phyloP scores from a whole-genome alignment of 345 rosid species.

The Rhizophora mangle region DNA sequence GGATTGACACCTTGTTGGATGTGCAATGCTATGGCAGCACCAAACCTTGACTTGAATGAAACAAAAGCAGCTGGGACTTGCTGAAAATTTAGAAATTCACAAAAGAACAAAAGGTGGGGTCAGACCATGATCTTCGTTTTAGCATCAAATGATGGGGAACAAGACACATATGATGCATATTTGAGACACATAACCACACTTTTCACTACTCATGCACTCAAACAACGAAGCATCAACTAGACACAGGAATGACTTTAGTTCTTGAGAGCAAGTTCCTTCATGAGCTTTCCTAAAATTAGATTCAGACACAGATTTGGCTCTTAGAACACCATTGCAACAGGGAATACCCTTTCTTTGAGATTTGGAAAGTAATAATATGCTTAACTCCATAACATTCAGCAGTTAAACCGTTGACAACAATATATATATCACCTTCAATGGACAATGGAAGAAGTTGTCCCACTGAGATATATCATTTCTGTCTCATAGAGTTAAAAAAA shows the following conservation, averaged over 20 bases:
- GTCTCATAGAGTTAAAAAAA: background rate
- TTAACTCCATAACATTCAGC: too few species aligned
- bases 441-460: too few species aligned
- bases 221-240: background rate
- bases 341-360: too few species aligned
- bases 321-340: background rate
- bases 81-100: slow-evolving; percentile 38
- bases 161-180: slow-evolving; percentile 2
- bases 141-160: slow-evolving; percentile 1
- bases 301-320: background rate
- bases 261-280: background rate
- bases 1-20: slow-evolving; percentile 82
- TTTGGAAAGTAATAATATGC: too few species aligned
- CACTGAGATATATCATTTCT: too few species aligned
- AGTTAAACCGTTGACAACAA: too few species aligned
- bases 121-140: slow-evolving; percentile 7
- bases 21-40: slow-evolving; percentile 72
- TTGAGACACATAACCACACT: background rate
- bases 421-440: too few species aligned
- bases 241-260: background rate
- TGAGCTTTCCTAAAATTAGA: background rate
- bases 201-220: too few species aligned
- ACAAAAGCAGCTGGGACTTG: slow-evolving; percentile 91
- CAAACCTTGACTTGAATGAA: slow-evolving; percentile 72
- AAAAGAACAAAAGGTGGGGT: slow-evolving; percentile 11